Evolutionary conservation across 2,329 filamentous ascomycete species (phyloP), one percentile per base, ranked within the genome.

Genomic region (Hansfordia pulvinata): DNA sequence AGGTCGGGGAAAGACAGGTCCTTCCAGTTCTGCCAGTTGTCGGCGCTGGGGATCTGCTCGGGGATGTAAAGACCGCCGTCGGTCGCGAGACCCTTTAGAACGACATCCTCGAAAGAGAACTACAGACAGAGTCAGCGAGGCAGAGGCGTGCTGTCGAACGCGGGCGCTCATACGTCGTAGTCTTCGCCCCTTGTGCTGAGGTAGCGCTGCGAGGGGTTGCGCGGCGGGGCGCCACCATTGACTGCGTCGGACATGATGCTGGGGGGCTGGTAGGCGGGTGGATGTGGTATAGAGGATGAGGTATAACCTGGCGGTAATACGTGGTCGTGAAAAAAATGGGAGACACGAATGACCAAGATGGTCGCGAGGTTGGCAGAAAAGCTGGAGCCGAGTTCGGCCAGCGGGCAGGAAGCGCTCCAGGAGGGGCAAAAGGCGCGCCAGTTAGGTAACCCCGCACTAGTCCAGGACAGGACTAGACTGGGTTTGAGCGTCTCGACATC

Each of bases 31-130:
- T 77, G 58, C 74, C 76, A 81, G 31, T 55, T 38, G 16, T 38
- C 29, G 3, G 50, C 54, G 7, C 33, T 50, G 26, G 85, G 85
- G 35, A 92, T 78, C 37, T 78, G 66, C 48, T 93, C 77, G 21
- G 86, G 86, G 35, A 93, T 78, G 60, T 88, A 93, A 16, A 93
- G 74, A 28, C 86, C 86, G 31, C 84, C 83, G 46, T 94, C 86
- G 23, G 70, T 64, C 31, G 84, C 85, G 30, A 93, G 73, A 23
- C 85, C 85, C 54, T 93, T 92, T 37, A 93, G 64, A 20, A 93
- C 84, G 24, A 85, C 85, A 28, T 85, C 76, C 54, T 94, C 86
- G 51, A 94, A 93, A 27, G 83, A 86, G 40, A 92, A 67, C 79
- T 86, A 39, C 13, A 35, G 20, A 31, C 17, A 26, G 23, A 18